Conservation (phyloP, 148 eudicot species). For the Rhododendron kiyosumense region DNA sequence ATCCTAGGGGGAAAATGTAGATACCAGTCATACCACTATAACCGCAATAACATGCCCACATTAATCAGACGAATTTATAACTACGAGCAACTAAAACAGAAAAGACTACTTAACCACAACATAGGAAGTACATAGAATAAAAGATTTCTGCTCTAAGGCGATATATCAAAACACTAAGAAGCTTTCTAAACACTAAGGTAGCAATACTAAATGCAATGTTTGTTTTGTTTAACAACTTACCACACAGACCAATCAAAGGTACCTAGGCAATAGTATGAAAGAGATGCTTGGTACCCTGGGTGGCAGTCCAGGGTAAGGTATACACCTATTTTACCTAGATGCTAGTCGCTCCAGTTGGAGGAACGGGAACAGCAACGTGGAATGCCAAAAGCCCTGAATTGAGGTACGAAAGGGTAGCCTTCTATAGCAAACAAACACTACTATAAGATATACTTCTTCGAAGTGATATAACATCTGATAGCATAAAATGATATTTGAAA, state of each 20-base stretch:
- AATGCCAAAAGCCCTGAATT: not conserved
- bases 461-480: not conserved
- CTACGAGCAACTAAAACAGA: not conserved
- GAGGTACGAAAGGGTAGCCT: not conserved
- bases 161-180: not conserved
- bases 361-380: not conserved
- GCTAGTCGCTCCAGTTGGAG: not conserved
- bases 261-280: not conserved
- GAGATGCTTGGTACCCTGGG: not conserved
- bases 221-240: not conserved
- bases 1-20: not conserved
- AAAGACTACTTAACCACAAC: not conserved
- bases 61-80: not conserved
- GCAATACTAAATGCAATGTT: not conserved
- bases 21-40: not conserved
- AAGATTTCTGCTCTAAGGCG: not conserved
- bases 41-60: not conserved
- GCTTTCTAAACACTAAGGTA: not conserved
- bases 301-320: not conserved
- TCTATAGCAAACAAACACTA: not conserved
- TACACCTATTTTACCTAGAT: not conserved
- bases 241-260: not conserved
- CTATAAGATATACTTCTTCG: not conserved
- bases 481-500: not conserved
- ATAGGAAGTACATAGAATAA: not conserved